phyloP scores from a whole-genome alignment of 2,329 filamentous ascomycete genomes.

The Aschersonia sp. region DNA sequence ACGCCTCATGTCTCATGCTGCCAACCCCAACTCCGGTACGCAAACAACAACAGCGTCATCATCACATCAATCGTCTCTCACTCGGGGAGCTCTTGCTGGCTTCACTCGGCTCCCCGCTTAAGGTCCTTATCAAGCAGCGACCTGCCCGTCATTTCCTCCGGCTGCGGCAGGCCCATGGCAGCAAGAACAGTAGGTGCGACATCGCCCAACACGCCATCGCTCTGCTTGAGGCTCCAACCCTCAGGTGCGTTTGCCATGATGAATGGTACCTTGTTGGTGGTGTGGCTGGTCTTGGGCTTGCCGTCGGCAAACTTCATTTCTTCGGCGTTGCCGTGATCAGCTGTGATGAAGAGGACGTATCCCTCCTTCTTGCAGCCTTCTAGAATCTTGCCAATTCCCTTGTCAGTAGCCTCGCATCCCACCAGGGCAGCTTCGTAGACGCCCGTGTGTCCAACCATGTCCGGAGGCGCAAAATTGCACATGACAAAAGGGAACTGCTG shows the following conservation, averaged over 20 bases:
- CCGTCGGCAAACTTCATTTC: conserved; percentile 97
- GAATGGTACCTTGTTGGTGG: conserved; percentile 93
- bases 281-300: conserved; percentile 96
- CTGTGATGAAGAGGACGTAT: conserved; percentile 88
- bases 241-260: conserved; percentile 94
- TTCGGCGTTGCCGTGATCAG: conserved; percentile 96
- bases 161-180: conserved; percentile 80
- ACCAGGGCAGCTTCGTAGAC: conserved; percentile 89
- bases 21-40: conserved; percentile 1
- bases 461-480: conserved; percentile 99
- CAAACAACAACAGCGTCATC: conserved; percentile 1
- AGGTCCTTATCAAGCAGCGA: conserved; percentile 68
- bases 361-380: conserved; percentile 87
- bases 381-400: conserved; percentile 83
- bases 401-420: conserved; percentile 75
- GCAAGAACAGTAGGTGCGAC: conserved; percentile 89
- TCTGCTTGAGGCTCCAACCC: conserved; percentile 74
- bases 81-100: not conserved
- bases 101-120: conserved; percentile 16
- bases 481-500: conserved; percentile 91
- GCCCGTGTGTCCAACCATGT: conserved; percentile 98
- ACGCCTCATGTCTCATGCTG: conserved; percentile 1
- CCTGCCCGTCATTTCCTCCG: conserved; percentile 80
- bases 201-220: conserved; percentile 83
- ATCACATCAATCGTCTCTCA: not conserved